phyloP scores from a whole-genome alignment of 495 filamentous ascomycete genomes.

The Oidiodendron maius region DNA sequence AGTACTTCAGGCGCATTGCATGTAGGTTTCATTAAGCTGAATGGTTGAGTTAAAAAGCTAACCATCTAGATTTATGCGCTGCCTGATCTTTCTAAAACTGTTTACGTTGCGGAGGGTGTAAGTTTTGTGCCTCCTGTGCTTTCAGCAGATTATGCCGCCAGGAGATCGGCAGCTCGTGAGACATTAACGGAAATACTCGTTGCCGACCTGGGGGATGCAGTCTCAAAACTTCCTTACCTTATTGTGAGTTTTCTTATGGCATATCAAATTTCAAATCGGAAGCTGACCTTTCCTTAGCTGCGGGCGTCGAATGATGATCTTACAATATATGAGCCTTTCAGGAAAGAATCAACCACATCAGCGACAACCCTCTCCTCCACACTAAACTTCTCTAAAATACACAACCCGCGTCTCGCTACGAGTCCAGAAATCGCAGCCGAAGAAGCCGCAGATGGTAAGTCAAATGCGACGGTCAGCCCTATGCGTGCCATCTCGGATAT shows the following conservation, averaged over 20 bases:
- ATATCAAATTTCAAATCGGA: background rate
- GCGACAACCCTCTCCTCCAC: conserved; percentile 30
- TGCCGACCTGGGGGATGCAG: conserved; percentile 75
- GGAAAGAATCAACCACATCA: conserved; percentile 28
- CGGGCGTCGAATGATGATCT: conserved; percentile 77
- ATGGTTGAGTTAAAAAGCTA: background rate
- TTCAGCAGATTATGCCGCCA: conserved; percentile 59
- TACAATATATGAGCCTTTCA: conserved; percentile 79
- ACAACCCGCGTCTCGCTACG: conserved; percentile 53
- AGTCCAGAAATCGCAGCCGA: conserved; percentile 32
- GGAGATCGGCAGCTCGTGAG: conserved; percentile 65
- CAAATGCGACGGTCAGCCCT: conserved; percentile 12
- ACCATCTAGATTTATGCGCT: conserved; percentile 51
- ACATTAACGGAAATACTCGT: conserved; percentile 70
- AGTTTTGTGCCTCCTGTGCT: conserved; percentile 73
- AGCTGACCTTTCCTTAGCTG: conserved; percentile 39
- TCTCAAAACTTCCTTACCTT: conserved; percentile 65
- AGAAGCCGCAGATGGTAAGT: conserved; percentile 5
- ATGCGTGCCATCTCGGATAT: conserved; percentile 44
- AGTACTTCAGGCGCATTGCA: conserved; percentile 64
- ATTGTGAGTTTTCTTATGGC: conserved; percentile 49
- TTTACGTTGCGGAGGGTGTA: conserved; percentile 64
- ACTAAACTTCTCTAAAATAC: conserved; percentile 72
- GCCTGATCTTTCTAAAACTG: conserved; percentile 51
- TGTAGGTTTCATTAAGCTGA: conserved; percentile 40